These are phyloP conservation scores for Aureobasidium vineae DNA, from an alignment of 2,329 filamentous ascomycete genomes.

Conservation along the genomic window DNA sequence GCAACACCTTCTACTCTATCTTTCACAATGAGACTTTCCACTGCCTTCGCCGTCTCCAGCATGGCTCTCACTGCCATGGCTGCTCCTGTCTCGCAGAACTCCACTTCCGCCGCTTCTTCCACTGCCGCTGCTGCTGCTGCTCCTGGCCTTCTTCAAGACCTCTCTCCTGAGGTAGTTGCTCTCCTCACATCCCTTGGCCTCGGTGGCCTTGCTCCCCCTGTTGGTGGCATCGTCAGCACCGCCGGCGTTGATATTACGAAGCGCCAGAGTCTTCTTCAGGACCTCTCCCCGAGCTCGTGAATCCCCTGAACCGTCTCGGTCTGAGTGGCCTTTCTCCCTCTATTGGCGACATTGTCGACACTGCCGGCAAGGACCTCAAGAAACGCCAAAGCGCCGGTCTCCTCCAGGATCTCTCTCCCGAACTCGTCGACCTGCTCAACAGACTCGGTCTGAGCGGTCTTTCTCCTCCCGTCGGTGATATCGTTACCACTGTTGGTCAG, in stretches of 20 bases:
- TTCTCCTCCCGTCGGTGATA: neutral
- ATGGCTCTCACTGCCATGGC: neutral
- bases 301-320: neutral
- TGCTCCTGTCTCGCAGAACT: neutral
- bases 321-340: neutral
- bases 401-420: neutral
- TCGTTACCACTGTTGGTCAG: neutral
- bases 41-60: neutral
- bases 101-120: neutral
- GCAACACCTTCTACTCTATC: neutral
- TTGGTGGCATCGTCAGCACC: neutral
- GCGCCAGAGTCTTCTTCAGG: constrained; percentile 6
- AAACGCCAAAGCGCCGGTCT: neutral
- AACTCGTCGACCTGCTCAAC: neutral
- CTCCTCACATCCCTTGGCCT: neutral
- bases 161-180: neutral
- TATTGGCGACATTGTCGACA: neutral
- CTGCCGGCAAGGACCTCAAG: neutral
- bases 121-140: neutral
- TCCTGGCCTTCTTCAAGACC: neutral
- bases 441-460: neutral
- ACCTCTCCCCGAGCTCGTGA: neutral
- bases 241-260: neutral
- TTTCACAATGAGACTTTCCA: constrained; percentile 2
- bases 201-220: neutral